Conservation (phyloP, 352 stramenopile species). For the Globisporangium megalacanthum region DNA sequence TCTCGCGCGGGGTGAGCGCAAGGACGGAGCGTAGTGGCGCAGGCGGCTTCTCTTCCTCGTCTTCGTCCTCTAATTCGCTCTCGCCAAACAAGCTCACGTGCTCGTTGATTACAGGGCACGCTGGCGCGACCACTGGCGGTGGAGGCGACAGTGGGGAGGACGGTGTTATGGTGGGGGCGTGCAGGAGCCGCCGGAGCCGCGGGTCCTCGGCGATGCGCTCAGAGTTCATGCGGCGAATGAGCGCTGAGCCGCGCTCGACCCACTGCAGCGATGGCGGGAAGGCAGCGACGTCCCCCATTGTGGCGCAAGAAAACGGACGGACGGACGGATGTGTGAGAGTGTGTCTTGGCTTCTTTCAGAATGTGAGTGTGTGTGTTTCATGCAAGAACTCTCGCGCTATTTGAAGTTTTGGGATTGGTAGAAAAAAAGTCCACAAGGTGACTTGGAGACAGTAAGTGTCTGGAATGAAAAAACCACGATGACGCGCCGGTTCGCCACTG, state of each 20-base stretch:
- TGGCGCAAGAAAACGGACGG: too few relatives aligned
- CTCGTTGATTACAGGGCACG: slow-evolving; percentile 9
- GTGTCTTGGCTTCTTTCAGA: too few relatives aligned
- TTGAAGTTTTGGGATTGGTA: too few relatives aligned
- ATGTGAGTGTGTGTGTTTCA: too few relatives aligned
- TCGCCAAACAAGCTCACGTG: slow-evolving; percentile 15
- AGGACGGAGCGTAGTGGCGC: slow-evolving; percentile 8
- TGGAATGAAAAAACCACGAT: neutral
- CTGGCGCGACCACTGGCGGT: neutral
- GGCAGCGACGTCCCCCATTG: neutral
- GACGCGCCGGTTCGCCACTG: neutral
- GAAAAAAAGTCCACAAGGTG: neutral
- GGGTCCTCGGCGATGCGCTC: slow-evolving; percentile 82
- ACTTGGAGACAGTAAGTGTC: neutral
- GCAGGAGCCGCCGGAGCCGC: slow-evolving; percentile 59
- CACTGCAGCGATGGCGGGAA: slow-evolving; percentile 56
- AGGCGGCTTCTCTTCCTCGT: slow-evolving; percentile 24
- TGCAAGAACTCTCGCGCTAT: too few relatives aligned
- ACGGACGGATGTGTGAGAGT: too few relatives aligned
- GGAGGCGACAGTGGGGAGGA: neutral
- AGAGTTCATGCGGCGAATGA: slow-evolving; percentile 87
- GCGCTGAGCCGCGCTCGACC: slow-evolving; percentile 75
- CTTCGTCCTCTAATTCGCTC: slow-evolving; percentile 17
- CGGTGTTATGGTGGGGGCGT: slow-evolving; percentile 17
- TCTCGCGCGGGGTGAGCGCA: slow-evolving; percentile 33